Evolutionary conservation across 106 monocot species (phyloP).

Genomic region (Amphibolis antarctica): DNA sequence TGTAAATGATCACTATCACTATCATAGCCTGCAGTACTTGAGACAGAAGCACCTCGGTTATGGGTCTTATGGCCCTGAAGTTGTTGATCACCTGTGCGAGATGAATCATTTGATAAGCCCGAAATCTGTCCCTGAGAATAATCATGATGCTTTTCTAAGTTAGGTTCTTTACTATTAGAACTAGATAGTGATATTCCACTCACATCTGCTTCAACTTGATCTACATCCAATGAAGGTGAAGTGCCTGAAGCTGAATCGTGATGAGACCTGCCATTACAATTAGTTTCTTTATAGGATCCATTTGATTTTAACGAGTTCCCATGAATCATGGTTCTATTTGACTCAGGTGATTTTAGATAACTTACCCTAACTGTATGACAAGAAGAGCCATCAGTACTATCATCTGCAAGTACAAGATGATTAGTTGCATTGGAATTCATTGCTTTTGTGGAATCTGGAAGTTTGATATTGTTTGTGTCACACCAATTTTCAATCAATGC

Average conservation of each 20-base stretch:
- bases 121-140: constrained; percentile 20
- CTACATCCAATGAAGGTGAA: constrained; percentile 14
- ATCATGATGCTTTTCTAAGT: constrained; percentile 16
- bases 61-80: constrained; percentile 23
- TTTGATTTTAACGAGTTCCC: constrained; percentile 20
- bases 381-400: constrained; percentile 19
- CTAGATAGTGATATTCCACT: constrained; percentile 12
- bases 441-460: constrained; percentile 56
- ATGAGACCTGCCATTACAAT: not conserved
- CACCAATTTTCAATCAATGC: constrained; percentile 93
- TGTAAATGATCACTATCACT: constrained; percentile 22
- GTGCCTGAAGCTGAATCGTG: not conserved
- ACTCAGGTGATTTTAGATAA: constrained; percentile 27
- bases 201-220: constrained; percentile 28
- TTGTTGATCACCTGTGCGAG: constrained; percentile 15
- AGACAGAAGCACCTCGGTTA: constrained; percentile 26
- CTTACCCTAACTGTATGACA: constrained; percentile 1
- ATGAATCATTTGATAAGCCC: constrained; percentile 15
- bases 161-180: constrained; percentile 22
- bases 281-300: constrained; percentile 24
- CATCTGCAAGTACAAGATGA: constrained; percentile 20
- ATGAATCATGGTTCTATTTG: constrained; percentile 4
- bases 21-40: constrained; percentile 21
- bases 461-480: constrained; percentile 74
- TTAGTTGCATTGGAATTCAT: constrained; percentile 29